Conservation (phyloP, 495 filamentous ascomycete genomes). For the Penicillium pancosmium region DNA sequence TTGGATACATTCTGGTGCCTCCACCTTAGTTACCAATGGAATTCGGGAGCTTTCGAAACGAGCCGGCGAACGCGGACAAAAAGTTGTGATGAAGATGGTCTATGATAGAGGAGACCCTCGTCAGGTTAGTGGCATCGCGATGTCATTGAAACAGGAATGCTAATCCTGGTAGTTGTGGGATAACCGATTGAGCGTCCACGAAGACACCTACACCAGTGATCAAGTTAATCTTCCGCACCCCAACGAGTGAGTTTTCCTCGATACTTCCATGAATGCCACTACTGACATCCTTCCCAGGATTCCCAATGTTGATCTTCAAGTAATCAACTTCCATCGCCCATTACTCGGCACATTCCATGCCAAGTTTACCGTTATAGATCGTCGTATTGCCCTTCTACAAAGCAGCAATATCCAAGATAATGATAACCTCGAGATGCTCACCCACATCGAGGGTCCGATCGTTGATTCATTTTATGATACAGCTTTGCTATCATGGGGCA, state of each 20-base stretch:
- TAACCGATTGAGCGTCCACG: constrained; percentile 60
- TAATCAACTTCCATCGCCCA: constrained; percentile 74
- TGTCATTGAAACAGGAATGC: not conserved
- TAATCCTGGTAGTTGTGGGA: constrained; percentile 48
- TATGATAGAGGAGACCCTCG: constrained; percentile 72
- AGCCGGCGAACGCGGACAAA: constrained; percentile 59
- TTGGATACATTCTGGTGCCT: constrained; percentile 70
- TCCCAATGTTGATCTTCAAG: constrained; percentile 70
- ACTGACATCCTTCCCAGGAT: constrained; percentile 33
- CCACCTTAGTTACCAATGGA: constrained; percentile 66
- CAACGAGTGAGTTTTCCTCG: constrained; percentile 37
- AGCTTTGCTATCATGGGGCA: constrained; percentile 71
- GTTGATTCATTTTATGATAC: constrained; percentile 76
- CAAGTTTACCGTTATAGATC: constrained; percentile 78
- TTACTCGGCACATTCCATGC: constrained; percentile 75
- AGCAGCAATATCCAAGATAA: constrained; percentile 83
- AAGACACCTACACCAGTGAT: constrained; percentile 56
- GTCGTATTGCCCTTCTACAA: constrained; percentile 64
- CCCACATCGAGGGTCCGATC: constrained; percentile 74
- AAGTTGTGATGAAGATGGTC: constrained; percentile 70
- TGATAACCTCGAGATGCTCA: constrained; percentile 79
- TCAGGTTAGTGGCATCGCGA: constrained; percentile 39
- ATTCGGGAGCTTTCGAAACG: constrained; percentile 67
- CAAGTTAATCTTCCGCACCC: constrained; percentile 61
- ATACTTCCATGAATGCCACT: too few relatives aligned